phyloP scores from a whole-genome alignment of 805 yeast species.

The Ogataea pilisensis region DNA sequence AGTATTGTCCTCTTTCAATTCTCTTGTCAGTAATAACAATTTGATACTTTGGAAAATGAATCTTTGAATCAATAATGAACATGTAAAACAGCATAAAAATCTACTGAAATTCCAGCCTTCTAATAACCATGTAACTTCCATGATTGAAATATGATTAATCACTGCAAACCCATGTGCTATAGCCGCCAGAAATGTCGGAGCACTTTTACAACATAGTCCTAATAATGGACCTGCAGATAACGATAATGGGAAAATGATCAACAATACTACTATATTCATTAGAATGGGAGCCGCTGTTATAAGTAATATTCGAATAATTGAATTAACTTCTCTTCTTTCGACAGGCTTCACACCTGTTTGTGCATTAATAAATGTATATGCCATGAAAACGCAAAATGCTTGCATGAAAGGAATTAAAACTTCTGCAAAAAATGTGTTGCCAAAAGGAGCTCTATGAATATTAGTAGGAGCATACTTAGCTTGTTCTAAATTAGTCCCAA shows the following conservation, averaged over 20 bases:
- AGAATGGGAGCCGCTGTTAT: constrained; percentile 47
- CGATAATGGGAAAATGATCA: constrained; percentile 34
- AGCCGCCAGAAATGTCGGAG: constrained; percentile 37
- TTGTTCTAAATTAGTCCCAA: constrained; percentile 28
- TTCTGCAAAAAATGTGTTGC: constrained; percentile 77
- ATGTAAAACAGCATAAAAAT: constrained; percentile 36
- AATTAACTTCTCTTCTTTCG: constrained; percentile 44
- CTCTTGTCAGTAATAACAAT: constrained; percentile 36
- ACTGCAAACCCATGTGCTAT: constrained; percentile 36
- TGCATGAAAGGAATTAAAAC: constrained; percentile 66
- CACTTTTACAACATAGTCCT: constrained; percentile 29
- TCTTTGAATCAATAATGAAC: constrained; percentile 36
- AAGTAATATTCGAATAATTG: constrained; percentile 58
- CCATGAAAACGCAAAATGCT: constrained; percentile 63
- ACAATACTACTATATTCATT: constrained; percentile 33
- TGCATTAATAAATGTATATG: constrained; percentile 77
- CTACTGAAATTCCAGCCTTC: constrained; percentile 41
- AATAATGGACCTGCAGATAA: constrained; percentile 36
- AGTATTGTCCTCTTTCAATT: constrained; percentile 36
- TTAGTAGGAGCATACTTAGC: constrained; percentile 33
- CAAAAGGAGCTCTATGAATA: constrained; percentile 73
- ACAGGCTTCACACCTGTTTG: constrained; percentile 71
- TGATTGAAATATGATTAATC: constrained; percentile 29
- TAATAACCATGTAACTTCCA: constrained; percentile 36
- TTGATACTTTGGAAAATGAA: constrained; percentile 32